These are phyloP conservation scores for Quercus berberidifolia DNA, from an alignment of 306 rosid species.

Conservation along the genomic window DNA sequence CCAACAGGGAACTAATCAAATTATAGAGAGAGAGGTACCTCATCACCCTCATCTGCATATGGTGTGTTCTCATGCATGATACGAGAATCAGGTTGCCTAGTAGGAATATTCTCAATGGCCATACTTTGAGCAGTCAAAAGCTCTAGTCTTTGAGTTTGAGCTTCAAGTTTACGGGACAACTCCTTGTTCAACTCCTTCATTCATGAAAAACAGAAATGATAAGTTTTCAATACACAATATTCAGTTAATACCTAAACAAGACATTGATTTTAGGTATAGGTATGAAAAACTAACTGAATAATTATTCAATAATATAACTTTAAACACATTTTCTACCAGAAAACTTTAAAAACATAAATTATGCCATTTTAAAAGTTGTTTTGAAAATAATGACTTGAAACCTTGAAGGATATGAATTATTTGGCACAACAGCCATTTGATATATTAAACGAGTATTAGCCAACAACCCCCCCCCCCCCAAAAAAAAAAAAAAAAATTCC, in stretches of 20 bases:
- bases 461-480: too few relatives aligned
- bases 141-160: constrained; percentile 96
- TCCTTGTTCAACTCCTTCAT: constrained; percentile 81
- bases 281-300: not conserved
- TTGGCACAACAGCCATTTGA: too few relatives aligned
- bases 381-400: too few relatives aligned
- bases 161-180: constrained; percentile 75
- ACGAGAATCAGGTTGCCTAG: constrained; percentile 50
- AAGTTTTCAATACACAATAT: constrained; percentile 1
- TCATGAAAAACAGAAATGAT: constrained; percentile 26
- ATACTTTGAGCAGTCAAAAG: constrained; percentile 86
- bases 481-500: too few relatives aligned
- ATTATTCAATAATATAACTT: not conserved
- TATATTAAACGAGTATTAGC: too few relatives aligned
- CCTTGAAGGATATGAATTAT: too few relatives aligned
- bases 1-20: not conserved
- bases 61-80: constrained; percentile 43
- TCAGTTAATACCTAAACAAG: not conserved
- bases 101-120: constrained; percentile 53
- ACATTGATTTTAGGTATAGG: not conserved
- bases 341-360: not conserved
- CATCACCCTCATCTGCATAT: constrained; percentile 96
- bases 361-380: too few relatives aligned
- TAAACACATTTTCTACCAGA: not conserved
- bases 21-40: constrained; percentile 44